Base-by-base conservation (phyloP, 352 stramenopile species). In the Phytophthora sp. region DNA sequence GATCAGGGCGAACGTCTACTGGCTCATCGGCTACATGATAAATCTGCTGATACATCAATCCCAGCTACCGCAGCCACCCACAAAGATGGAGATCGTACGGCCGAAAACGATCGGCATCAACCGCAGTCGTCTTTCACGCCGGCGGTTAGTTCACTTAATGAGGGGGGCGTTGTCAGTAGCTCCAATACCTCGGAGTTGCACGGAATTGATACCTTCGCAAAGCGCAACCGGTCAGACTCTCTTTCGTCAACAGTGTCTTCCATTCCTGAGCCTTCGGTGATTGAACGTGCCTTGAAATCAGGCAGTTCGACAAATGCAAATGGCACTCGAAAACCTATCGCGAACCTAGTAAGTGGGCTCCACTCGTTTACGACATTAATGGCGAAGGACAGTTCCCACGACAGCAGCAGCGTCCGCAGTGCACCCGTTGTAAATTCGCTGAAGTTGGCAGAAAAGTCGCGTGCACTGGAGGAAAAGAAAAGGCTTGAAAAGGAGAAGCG, bases 281-380 rank as follows among this genome's bases (percentile, higher is more conserved):
- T 61, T 17, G 58, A 77, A 21, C 56, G 59, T 54, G 48, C 52
- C 6, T 30, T 66, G 31, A 74, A 65, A 65, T 32, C 44, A 5
- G 60, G 37, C 4, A 17, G 52, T 45, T 54, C 57, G 23, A 37
- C 27, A 32, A 28, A 39, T 61, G 9, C 37, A 11, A 66, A 42
- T 21, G 56, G 52, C 4, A 49, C 54, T 26, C 78, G 77, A 21
- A 86, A 72, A 20, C 79, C 77, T 13, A 51, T 72, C 8, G 26
- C 74, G 1, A 93, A 95, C 58, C 71, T 94, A 2, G 72, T 92
- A 4, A 91, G 78, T 43, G 83, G 77, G 7, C 32, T 95, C 21
- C 84, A 94, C 34, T 94, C 84, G 10, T 85, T 94, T 50, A 84
- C 79, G 7, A 71, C 77, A n/a, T 55, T 95, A 23, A 44, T 92